Percentiles rank a stretch among this genome's conserved stretches.
Evolutionary conservation across 169 alveolate genomes (phyloP).

Genomic region (Plasmodium knowlesi): DNA sequence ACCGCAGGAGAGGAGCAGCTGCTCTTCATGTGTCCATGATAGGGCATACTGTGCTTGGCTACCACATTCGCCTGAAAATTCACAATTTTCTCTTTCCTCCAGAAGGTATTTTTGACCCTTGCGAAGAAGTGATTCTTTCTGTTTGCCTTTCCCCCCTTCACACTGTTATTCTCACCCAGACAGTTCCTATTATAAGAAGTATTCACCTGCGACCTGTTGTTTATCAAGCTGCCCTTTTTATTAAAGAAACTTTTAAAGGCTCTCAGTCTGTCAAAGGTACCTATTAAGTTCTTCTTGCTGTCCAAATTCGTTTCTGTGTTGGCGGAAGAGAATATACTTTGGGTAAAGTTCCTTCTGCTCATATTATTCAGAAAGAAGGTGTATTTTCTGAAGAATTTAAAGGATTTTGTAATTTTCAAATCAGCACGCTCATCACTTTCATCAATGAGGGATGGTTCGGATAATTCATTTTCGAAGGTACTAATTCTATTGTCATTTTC

Average conservation of each 20-base stretch:
- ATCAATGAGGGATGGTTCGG: constrained; percentile 27
- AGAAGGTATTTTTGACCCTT: background rate
- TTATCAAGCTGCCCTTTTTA: background rate
- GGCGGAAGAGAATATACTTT: constrained; percentile 2
- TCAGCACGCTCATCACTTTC: constrained; percentile 13
- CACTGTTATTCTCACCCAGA: background rate
- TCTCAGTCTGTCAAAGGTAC: constrained; percentile 39
- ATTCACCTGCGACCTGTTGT: constrained; percentile 4
- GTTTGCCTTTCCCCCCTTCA: background rate
- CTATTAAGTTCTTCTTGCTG: constrained; percentile 18
- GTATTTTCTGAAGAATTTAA: constrained; percentile 63
- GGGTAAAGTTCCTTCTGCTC: constrained; percentile 25
- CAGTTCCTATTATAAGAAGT: constrained; percentile 23
- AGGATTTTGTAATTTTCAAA: constrained; percentile 46
- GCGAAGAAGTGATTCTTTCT: background rate
- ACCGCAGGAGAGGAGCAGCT: background rate
- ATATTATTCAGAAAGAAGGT: constrained; percentile 40
- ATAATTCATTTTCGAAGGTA: constrained; percentile 69
- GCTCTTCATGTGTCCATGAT: background rate
- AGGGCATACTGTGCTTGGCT: background rate
- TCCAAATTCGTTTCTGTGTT: constrained; percentile 17
- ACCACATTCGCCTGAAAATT: background rate
- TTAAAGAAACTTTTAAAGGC: constrained; percentile 22
- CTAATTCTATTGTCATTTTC: constrained; percentile 69
- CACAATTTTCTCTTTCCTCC: background rate